Evolutionary conservation across 2,329 filamentous ascomycete species (phyloP), one percentile per base, ranked within the genome.

Genomic region (Plectosphaerella cucumerina): DNA sequence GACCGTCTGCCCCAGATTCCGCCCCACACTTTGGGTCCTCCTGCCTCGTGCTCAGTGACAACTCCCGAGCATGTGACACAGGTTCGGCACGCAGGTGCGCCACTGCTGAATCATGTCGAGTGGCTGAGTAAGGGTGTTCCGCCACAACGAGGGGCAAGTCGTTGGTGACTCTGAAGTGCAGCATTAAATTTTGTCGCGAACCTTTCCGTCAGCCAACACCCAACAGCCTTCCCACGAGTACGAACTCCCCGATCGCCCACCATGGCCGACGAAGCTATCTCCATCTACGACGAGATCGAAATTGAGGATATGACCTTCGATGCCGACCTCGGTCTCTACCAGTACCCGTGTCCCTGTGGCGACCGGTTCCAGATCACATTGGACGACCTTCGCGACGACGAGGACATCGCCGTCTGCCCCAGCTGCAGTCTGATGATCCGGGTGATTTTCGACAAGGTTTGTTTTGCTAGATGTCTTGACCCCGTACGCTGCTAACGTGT

Each of bases 231-330:
- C 39, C 17, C n/a, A 11, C 26, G 26, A 34, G 11, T n/a, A 33
- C 20, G 23, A 46, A 26, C 41, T 43, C 35, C 20, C 41, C 15
- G 18, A 39, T 14, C 20, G 48, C 14, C 42, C 50, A 72, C 59
- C 51, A 86, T 85, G 82, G 77, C 83, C 34, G 84, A 85, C 65
- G 77, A 82, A 49, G 73, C 74, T 33, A 70, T 87, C 51, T 84
- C 87, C 59, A 89, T 96, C 67, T 97, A 97, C 76, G 93, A 97
- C 65, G 93, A 97, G 71, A 93, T 97, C 70, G 93, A 97, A 69
- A 97, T 97, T 74, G 93, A 97, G 70, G 94, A 99, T 72, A 96
- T 97, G 91, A 94, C 89, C 63, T 97, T 83, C 68, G 91, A 97
- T 70, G 74, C 84, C 44, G 77, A 79, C 4, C 80, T 91, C 39